Evolutionary conservation across 2,329 filamentous ascomycete genomes (phyloP).

Genomic region (Alternaria sp.): DNA sequence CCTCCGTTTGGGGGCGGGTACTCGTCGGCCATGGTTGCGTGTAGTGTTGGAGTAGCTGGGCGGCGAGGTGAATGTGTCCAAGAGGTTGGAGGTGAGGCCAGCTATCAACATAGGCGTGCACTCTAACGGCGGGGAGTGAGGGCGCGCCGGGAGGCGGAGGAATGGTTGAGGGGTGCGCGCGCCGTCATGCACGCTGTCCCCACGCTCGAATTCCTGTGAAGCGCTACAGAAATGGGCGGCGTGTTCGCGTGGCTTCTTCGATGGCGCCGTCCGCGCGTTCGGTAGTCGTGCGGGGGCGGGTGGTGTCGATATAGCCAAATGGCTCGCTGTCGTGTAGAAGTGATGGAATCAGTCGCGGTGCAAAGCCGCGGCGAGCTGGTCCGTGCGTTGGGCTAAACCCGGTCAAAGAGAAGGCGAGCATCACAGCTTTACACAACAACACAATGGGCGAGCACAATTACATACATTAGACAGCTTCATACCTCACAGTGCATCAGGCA

Average conservation of each 20-base stretch:
- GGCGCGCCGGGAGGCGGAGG: conserved; percentile 28
- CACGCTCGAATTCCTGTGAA: conserved; percentile 14
- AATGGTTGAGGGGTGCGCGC: conserved; percentile 25
- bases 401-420: conserved; percentile 1
- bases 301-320: conserved; percentile 25
- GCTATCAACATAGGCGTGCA: conserved; percentile 13
- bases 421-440: background rate
- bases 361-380: conserved; percentile 19
- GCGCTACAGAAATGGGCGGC: background rate
- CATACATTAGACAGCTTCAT: background rate
- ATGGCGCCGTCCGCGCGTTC: conserved; percentile 1
- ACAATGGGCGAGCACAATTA: background rate
- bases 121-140: conserved; percentile 19
- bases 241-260: background rate
- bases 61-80: background rate
- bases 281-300: background rate
- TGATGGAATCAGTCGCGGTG: conserved; percentile 22
- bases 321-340: conserved; percentile 33
- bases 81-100: background rate
- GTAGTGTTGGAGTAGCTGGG: conserved; percentile 15
- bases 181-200: conserved; percentile 35
- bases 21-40: conserved; percentile 40
- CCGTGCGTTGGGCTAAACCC: conserved; percentile 15
- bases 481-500: background rate
- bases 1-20: conserved; percentile 21